These are phyloP conservation scores for Chaetoscypha palmicola DNA, from an alignment of 2,329 filamentous ascomycete species.

Conservation along the genomic window DNA sequence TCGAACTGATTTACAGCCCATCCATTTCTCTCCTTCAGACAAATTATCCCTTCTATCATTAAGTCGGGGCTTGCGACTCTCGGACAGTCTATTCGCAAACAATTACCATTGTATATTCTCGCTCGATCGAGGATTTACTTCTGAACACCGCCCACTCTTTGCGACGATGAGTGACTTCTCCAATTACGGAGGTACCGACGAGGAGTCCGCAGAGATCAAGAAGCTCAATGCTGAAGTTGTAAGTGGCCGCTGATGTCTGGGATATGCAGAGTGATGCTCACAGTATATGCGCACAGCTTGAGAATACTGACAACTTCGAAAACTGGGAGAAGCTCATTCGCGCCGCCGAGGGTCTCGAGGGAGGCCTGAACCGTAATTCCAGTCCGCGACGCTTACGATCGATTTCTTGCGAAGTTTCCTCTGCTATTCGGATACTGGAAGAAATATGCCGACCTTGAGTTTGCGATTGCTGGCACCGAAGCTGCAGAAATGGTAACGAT, in stretches of 20 bases:
- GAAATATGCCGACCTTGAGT: conserved; percentile 97
- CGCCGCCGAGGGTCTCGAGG: conserved; percentile 77
- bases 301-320: conserved; percentile 84
- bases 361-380: conserved; percentile 92
- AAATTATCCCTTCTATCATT: too few species aligned
- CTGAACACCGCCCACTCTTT: too few species aligned
- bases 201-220: conserved; percentile 76
- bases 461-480: conserved; percentile 93
- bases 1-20: too few species aligned
- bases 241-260: conserved; percentile 33
- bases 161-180: conserved; percentile 62
- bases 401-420: conserved; percentile 89
- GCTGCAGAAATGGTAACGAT: conserved; percentile 83
- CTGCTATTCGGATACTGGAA: conserved; percentile 99
- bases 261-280: conserved; percentile 12
- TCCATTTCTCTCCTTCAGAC: conserved; percentile 2
- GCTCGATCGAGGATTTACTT: too few species aligned
- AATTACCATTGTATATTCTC: too few species aligned
- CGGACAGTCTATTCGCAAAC: too few species aligned
- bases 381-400: conserved; percentile 88
- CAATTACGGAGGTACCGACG: conserved; percentile 67
- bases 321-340: conserved; percentile 89
- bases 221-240: conserved; percentile 74
- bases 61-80: too few species aligned
- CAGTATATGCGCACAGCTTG: conserved; percentile 19